Evolutionary conservation across 73 alveolate species (phyloP).

Genomic region (Paramecium sonneborni): DNA sequence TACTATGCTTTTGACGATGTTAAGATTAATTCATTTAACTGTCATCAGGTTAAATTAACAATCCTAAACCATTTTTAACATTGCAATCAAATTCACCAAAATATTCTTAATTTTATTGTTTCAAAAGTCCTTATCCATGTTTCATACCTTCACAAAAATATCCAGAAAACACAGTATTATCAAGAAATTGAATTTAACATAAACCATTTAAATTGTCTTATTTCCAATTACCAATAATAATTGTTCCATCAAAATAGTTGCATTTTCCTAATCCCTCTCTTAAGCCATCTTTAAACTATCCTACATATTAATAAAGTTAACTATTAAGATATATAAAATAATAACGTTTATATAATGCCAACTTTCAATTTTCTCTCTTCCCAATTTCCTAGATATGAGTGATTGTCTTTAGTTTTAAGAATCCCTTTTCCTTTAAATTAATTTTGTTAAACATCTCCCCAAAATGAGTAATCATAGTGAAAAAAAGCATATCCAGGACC

Average conservation of each 20-base stretch:
- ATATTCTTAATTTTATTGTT: not conserved
- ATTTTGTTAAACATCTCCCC: not conserved
- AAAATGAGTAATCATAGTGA: not conserved
- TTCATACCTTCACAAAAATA: not conserved
- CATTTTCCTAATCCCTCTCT: slow-evolving; percentile 21
- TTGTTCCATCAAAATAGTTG: not conserved
- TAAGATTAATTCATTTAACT: not conserved
- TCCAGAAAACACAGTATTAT: not conserved
- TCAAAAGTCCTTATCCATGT: not conserved
- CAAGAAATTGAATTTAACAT: not conserved
- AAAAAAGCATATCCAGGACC: not conserved
- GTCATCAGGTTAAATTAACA: not conserved
- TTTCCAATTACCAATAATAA: not conserved
- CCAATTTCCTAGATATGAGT: not conserved
- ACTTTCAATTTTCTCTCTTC: not conserved
- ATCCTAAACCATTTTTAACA: not conserved
- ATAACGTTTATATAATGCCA: not conserved
- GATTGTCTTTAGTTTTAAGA: not conserved
- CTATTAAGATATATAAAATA: not conserved
- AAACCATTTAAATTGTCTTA: not conserved
- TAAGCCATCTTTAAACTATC: not conserved
- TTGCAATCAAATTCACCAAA: not conserved
- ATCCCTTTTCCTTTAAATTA: not conserved
- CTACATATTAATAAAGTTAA: not conserved
- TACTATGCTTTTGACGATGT: not conserved